Conservation (phyloP, 345 rosid species). For the Pelargonium nanum region DNA sequence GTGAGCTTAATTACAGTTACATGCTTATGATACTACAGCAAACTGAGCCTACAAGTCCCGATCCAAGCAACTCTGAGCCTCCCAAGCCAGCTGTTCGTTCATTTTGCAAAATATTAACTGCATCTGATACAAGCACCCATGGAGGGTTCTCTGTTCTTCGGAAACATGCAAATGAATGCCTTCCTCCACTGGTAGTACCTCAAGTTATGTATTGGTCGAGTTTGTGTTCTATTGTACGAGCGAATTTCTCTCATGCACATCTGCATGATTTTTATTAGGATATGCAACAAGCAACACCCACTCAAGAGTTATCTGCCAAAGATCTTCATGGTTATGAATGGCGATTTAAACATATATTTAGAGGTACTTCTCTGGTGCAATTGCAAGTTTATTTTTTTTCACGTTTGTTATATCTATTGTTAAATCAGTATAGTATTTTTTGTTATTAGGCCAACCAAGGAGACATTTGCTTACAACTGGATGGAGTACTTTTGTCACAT, state of each 20-base stretch:
- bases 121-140: conserved; percentile 96
- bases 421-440: neutral
- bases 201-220: neutral
- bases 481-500: conserved; percentile 90
- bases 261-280: conserved; percentile 40
- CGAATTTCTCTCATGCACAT: neutral
- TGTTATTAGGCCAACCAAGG: conserved; percentile 69
- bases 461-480: conserved; percentile 93
- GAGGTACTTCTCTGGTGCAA: conserved; percentile 37
- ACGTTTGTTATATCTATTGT: neutral
- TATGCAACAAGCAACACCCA: conserved; percentile 78
- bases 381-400: neutral
- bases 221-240: neutral
- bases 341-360: conserved; percentile 88
- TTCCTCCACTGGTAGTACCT: conserved; percentile 69
- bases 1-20: neutral
- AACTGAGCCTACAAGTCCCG: conserved; percentile 47
- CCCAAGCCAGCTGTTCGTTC: conserved; percentile 48
- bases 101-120: conserved; percentile 83
- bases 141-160: conserved; percentile 96
- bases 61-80: conserved; percentile 30
- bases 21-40: conserved; percentile 20
- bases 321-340: conserved; percentile 90
- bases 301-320: conserved; percentile 82
- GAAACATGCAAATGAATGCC: conserved; percentile 85